A percentile compares a stretch with the other conserved stretches of the same genome.
Evolutionary conservation across 371 early-diverging fungal species (phyloP).

Genomic region (Capniomyces stellatus): DNA sequence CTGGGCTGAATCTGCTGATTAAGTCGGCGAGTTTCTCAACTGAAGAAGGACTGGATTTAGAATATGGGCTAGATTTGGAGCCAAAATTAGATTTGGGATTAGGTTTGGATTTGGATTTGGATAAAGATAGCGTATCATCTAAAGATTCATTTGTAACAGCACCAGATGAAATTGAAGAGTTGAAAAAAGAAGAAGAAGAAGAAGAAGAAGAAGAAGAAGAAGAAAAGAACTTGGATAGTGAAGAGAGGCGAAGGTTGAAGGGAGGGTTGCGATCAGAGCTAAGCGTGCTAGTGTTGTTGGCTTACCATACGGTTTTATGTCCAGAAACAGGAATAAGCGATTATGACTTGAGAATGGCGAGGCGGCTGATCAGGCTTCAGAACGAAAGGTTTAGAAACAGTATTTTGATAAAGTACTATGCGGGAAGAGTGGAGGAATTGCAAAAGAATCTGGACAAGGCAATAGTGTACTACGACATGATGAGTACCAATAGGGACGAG

Average conservation of each 20-base stretch:
- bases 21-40: constrained; percentile 18
- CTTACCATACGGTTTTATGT: constrained; percentile 49
- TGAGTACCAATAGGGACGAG: neutral
- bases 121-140: constrained; percentile 18
- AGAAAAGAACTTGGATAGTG: no score
- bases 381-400: constrained; percentile 28
- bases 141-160: neutral
- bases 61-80: constrained; percentile 33
- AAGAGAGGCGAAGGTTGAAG: constrained; percentile 6
- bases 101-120: constrained; percentile 45
- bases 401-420: constrained; percentile 42
- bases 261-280: constrained; percentile 38
- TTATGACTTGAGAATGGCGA: constrained; percentile 28
- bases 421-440: constrained; percentile 32
- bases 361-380: constrained; percentile 21
- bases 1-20: constrained; percentile 41
- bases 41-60: constrained; percentile 7
- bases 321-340: constrained; percentile 33
- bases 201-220: no score
- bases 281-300: constrained; percentile 38
- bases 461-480: constrained; percentile 23
- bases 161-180: neutral
- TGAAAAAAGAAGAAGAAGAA: no score
- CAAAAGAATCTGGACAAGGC: constrained; percentile 30
- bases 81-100: constrained; percentile 41